phyloP scores from a whole-genome alignment of 306 rosid genomes.

The Gillenia trifoliata region DNA sequence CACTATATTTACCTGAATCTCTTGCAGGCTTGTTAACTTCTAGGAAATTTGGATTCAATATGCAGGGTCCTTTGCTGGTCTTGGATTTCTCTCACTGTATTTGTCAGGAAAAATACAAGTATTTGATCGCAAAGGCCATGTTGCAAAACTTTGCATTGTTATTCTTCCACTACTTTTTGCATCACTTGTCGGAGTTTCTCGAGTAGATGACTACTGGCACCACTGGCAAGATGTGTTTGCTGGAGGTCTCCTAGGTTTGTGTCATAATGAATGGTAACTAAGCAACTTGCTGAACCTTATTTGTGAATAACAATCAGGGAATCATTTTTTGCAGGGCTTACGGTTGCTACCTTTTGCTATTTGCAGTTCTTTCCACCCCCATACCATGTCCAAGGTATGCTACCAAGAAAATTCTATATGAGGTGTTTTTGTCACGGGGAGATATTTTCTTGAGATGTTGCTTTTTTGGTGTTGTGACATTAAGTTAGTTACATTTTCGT shows the following conservation, averaged over 20 bases:
- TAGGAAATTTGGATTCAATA: slow-evolving; percentile 20
- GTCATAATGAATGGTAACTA: slow-evolving; percentile 3
- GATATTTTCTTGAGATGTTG: neutral
- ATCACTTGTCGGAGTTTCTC: slow-evolving; percentile 79
- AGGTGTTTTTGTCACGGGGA: neutral
- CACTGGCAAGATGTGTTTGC: slow-evolving; percentile 47
- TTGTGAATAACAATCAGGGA: slow-evolving; percentile 1
- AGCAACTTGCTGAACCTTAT: neutral
- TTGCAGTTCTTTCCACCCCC: slow-evolving; percentile 91
- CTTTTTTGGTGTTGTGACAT: neutral
- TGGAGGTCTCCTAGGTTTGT: slow-evolving; percentile 62
- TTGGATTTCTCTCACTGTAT: slow-evolving; percentile 74
- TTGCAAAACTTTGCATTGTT: slow-evolving; percentile 71
- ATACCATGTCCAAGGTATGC: slow-evolving; percentile 70
- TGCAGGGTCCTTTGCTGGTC: slow-evolving; percentile 92
- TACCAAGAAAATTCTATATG: slow-evolving; percentile 6
- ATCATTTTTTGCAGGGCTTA: slow-evolving; percentile 54
- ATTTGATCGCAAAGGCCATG: slow-evolving; percentile 66
- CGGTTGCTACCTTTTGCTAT: slow-evolving; percentile 70
- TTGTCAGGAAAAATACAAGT: slow-evolving; percentile 70
- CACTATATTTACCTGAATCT: neutral
- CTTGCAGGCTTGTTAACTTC: slow-evolving; percentile 3
- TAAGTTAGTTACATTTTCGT: neutral
- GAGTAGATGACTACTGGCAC: slow-evolving; percentile 93
- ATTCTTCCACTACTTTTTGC: slow-evolving; percentile 74